Percentiles rank a stretch among this genome's conserved stretches.
Evolutionary conservation across 495 filamentous ascomycete genomes (phyloP).

Genomic region (Penicillium maclennaniae): DNA sequence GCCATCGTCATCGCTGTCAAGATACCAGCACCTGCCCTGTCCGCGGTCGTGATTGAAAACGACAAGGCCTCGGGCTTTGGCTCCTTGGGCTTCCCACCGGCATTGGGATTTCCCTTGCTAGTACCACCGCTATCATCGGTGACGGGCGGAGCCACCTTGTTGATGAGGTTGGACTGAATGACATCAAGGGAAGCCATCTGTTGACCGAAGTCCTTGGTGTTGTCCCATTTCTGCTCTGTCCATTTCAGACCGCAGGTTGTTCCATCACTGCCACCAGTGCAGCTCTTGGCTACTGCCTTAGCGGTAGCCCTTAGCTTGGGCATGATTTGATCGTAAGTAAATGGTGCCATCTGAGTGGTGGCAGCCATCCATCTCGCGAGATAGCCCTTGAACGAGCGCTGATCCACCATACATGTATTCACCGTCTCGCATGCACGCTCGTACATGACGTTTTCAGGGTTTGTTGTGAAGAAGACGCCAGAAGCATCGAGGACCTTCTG

Average conservation of each 20-base stretch:
- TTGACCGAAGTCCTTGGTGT: conserved; percentile 58
- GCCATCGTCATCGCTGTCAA: conserved; percentile 31
- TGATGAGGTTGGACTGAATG: conserved; percentile 59
- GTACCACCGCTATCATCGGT: conserved; percentile 69
- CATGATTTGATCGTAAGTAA: conserved; percentile 57
- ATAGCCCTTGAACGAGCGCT: conserved; percentile 84
- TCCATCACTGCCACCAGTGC: conserved; percentile 54
- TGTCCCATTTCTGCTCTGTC: conserved; percentile 52
- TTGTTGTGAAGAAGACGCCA: conserved; percentile 46
- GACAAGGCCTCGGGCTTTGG: conserved; percentile 13
- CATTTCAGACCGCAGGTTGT: conserved; percentile 63
- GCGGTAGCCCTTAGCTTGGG: conserved; percentile 62
- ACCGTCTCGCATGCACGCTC: conserved; percentile 62
- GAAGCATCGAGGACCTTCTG: conserved; percentile 55
- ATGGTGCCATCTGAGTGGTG: conserved; percentile 67
- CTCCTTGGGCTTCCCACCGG: conserved; percentile 42
- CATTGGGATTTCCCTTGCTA: conserved; percentile 65
- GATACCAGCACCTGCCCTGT: conserved; percentile 33
- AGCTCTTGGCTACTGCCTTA: conserved; percentile 64
- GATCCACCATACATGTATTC: conserved; percentile 66
- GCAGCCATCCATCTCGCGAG: conserved; percentile 76
- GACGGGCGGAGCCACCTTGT: conserved; percentile 48
- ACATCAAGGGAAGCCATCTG: conserved; percentile 69
- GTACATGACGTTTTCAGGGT: conserved; percentile 53
- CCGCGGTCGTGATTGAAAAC: conserved; percentile 23